Percentiles rank a stretch among this genome's conserved stretches.
Conservation (phyloP, 1,284 basidiomycete genomes). For the Cryptococcus hybrid region DNA sequence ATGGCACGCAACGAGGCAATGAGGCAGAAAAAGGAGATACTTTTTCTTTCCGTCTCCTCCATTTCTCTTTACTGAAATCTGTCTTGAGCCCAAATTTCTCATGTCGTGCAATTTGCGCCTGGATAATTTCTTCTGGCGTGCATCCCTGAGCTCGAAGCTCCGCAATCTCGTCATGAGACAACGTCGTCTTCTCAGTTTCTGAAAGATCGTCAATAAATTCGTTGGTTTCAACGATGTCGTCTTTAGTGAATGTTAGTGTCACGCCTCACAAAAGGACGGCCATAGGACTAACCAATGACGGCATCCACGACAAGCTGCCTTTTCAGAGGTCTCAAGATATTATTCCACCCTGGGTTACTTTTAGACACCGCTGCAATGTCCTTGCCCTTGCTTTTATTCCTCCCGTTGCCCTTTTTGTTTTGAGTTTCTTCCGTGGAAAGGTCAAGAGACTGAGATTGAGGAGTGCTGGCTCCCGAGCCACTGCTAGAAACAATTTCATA, state of each 20-base stretch:
- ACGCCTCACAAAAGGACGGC: not conserved
- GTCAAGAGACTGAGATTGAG: conserved; percentile 3
- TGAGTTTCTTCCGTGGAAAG: not conserved
- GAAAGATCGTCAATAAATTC: conserved; percentile 58
- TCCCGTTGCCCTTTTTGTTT: conserved; percentile 36
- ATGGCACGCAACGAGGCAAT: not conserved
- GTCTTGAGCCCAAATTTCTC: conserved; percentile 88
- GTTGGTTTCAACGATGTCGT: conserved; percentile 48
- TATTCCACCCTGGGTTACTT: conserved; percentile 38
- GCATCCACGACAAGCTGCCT: conserved; percentile 35
- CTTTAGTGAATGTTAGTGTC: conserved; percentile 12
- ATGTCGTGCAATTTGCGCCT: conserved; percentile 85
- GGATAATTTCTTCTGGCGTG: conserved; percentile 77
- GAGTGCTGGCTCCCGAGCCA: conserved; percentile 4
- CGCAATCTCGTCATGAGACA: conserved; percentile 77
- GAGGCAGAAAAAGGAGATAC: conserved; percentile 53
- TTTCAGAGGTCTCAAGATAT: conserved; percentile 36
- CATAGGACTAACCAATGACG: conserved; percentile 34
- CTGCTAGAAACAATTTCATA: conserved; percentile 47
- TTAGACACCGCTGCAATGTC: conserved; percentile 5
- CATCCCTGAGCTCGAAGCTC: conserved; percentile 54
- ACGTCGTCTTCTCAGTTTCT: conserved; percentile 65
- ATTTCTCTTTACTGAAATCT: conserved; percentile 96
- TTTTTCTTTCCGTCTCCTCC: conserved; percentile 94
- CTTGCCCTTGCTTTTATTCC: conserved; percentile 20